Conservation (phyloP, 2,329 filamentous ascomycete species). For the Coleophoma cylindrospora region DNA sequence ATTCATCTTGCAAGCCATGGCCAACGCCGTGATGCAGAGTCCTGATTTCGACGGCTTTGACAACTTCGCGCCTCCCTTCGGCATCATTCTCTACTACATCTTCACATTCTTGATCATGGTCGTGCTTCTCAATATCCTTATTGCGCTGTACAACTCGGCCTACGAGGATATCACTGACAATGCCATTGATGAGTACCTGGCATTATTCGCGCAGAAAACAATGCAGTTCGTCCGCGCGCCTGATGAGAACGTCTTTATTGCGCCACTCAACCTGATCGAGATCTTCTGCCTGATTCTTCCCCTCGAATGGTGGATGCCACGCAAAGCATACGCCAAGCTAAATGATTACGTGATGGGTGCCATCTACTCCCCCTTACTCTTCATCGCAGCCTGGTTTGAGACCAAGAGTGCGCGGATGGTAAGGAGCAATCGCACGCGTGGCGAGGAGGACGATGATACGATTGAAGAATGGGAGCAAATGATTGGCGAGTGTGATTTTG, state of each 20-base stretch:
- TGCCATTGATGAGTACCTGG: conserved; percentile 92
- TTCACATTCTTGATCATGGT: conserved; percentile 98
- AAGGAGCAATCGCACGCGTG: conserved; percentile 66
- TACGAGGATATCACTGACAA: conserved; percentile 82
- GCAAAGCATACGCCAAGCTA: conserved; percentile 65
- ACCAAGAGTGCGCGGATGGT: conserved; percentile 61
- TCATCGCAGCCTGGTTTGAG: conserved; percentile 73
- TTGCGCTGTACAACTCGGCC: conserved; percentile 93
- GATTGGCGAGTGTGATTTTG: conserved; percentile 66
- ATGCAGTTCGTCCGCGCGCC: conserved; percentile 96
- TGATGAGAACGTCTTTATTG: conserved; percentile 97
- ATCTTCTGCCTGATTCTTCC: conserved; percentile 73
- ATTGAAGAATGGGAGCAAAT: conserved; percentile 93
- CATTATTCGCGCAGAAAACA: conserved; percentile 87
- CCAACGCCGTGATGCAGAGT: conserved; percentile 85
- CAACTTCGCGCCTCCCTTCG: conserved; percentile 86
- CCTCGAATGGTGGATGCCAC: conserved; percentile 94
- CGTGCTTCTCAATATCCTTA: conserved; percentile 88
- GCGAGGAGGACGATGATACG: conserved; percentile 85
- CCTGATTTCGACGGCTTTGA: conserved; percentile 90
- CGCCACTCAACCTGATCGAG: conserved; percentile 91
- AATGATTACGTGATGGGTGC: conserved; percentile 87
- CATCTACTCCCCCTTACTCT: conserved; percentile 78
- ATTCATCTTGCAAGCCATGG: conserved; percentile 78
- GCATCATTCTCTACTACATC: conserved; percentile 91